Evolutionary conservation across 2,329 filamentous ascomycete genomes (phyloP).

Genomic region (Talaromyces sp.): DNA sequence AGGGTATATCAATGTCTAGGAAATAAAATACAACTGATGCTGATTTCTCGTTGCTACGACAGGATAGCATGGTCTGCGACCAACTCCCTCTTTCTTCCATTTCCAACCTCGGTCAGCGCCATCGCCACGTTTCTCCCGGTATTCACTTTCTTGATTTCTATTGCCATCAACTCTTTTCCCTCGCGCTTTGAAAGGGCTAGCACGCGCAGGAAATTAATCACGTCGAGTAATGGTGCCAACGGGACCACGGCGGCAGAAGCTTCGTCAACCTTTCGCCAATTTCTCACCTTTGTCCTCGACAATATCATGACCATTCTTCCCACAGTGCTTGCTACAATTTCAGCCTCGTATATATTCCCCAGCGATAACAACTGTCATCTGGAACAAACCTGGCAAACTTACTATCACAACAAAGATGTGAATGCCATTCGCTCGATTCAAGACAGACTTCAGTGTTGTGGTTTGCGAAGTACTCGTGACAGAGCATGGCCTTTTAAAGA

Average conservation of each 20-base stretch:
- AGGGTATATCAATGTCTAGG: constrained; percentile 13
- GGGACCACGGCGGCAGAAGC: neutral
- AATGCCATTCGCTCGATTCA: constrained; percentile 28
- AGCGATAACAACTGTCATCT: constrained; percentile 21
- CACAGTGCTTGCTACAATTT: constrained; percentile 23
- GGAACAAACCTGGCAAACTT: constrained; percentile 25
- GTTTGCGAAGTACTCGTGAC: constrained; percentile 29
- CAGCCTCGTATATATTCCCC: constrained; percentile 23
- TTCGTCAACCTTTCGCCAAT: neutral
- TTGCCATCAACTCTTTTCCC: constrained; percentile 7
- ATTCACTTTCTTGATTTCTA: neutral
- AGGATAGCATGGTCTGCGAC: constrained; percentile 25
- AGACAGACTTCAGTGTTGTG: constrained; percentile 28
- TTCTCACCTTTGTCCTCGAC: neutral
- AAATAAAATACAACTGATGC: neutral
- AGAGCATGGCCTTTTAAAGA: constrained; percentile 35
- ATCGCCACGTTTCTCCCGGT: constrained; percentile 17
- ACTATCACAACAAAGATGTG: constrained; percentile 25
- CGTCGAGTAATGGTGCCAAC: neutral
- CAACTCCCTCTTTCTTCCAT: constrained; percentile 17
- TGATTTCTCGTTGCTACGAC: neutral
- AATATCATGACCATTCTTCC: constrained; percentile 18
- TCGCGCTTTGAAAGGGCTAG: constrained; percentile 2
- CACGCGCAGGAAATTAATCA: neutral
- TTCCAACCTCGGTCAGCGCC: constrained; percentile 19